Evolutionary conservation across 768 basidiomycete genomes (phyloP).

Genomic region (Suillus luteus): DNA sequence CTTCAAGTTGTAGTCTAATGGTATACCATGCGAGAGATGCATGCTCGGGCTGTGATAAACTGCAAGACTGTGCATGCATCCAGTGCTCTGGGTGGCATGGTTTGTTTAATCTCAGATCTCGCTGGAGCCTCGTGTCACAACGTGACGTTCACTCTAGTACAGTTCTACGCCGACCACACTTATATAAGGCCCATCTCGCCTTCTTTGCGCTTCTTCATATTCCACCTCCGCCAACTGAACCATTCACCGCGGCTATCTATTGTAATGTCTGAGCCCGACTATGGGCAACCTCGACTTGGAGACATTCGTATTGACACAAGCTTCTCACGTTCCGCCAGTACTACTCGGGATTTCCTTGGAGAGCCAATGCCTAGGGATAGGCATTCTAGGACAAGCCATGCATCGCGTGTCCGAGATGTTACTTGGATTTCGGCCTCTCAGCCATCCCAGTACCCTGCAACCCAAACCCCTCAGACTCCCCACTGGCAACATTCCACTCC

Average conservation of each 20-base stretch:
- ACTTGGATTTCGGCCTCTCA: conserved; percentile 34
- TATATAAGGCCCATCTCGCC: conserved; percentile 6
- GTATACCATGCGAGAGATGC: conserved; percentile 4
- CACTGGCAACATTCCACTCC: conserved; percentile 30
- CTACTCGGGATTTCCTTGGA: conserved; percentile 28
- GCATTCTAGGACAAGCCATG: conserved; percentile 31
- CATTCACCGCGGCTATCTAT: conserved; percentile 7
- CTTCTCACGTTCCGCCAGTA: conserved; percentile 30
- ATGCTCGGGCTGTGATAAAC: not conserved
- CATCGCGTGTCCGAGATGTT: conserved; percentile 30
- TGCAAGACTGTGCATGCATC: conserved; percentile 4
- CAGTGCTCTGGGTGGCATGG: conserved; percentile 4
- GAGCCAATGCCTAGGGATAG: conserved; percentile 29
- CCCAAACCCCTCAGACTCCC: conserved; percentile 31
- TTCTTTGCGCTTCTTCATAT: conserved; percentile 4
- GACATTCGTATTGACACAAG: conserved; percentile 34
- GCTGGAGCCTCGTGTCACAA: conserved; percentile 33
- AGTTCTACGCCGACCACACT: conserved; percentile 12
- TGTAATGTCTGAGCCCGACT: conserved; percentile 30
- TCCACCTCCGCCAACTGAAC: conserved; percentile 9
- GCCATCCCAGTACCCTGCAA: conserved; percentile 26
- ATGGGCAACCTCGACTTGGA: conserved; percentile 9
- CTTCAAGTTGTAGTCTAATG: not conserved
- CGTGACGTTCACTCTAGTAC: conserved; percentile 21
- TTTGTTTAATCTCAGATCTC: conserved; percentile 26